phyloP scores from a whole-genome alignment of 345 rosid species.

The Salix udensis region DNA sequence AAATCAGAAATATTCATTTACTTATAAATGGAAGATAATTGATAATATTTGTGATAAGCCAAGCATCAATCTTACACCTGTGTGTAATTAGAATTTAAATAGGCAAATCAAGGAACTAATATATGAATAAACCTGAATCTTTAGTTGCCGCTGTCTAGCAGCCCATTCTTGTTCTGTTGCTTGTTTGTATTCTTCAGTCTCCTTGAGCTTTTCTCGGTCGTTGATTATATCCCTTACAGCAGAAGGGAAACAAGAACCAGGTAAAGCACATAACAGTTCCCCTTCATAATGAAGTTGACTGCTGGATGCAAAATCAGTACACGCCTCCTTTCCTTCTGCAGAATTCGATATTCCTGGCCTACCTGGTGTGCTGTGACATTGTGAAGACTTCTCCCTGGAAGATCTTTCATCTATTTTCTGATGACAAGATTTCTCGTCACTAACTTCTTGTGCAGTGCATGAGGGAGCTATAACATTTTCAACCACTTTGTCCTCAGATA shows the following conservation, averaged over 20 bases:
- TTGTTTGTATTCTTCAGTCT: conserved; percentile 79
- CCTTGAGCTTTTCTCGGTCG: conserved; percentile 71
- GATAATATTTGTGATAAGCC: neutral
- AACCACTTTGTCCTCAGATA: conserved; percentile 12
- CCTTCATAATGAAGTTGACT: conserved; percentile 6
- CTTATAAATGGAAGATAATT: neutral
- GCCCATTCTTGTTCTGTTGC: conserved; percentile 84
- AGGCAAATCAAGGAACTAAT: neutral
- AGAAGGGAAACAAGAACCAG: conserved; percentile 17
- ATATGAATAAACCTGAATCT: conserved; percentile 55
- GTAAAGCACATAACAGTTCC: conserved; percentile 16
- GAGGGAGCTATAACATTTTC: conserved; percentile 18
- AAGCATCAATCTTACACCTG: neutral
- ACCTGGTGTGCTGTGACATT: conserved; percentile 18
- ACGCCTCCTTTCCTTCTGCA: conserved; percentile 13
- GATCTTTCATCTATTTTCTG: neutral
- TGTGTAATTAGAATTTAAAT: neutral
- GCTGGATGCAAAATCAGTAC: conserved; percentile 20
- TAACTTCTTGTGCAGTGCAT: conserved; percentile 4
- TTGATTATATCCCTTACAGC: conserved; percentile 42
- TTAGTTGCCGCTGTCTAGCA: conserved; percentile 62
- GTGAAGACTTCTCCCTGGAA: conserved; percentile 11
- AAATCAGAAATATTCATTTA: neutral
- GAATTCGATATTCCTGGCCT: conserved; percentile 15
- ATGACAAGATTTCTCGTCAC: conserved; percentile 8